A percentile compares a stretch with the other conserved stretches of the same genome.
phyloP scores from a whole-genome alignment of 1,284 basidiomycete species.

The Exsudoporus floridanus region DNA sequence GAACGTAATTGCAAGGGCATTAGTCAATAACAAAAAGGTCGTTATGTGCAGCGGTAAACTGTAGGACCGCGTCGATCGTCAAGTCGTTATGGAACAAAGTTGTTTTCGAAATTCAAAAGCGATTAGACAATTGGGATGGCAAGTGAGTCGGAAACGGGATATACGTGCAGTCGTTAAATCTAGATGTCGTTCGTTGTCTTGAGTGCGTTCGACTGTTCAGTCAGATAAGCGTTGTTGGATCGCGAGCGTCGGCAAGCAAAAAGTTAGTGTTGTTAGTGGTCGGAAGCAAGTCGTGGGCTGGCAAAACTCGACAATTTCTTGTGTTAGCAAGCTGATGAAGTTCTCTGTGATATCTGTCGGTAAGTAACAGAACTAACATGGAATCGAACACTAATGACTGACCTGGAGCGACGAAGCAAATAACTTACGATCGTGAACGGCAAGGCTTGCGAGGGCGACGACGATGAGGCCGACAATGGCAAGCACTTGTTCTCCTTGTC shows the following conservation, averaged over 20 bases:
- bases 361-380: background rate
- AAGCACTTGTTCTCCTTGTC: constrained; percentile 19
- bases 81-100: constrained; percentile 25
- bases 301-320: constrained; percentile 22
- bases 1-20: constrained; percentile 36
- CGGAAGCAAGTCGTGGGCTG: constrained; percentile 25
- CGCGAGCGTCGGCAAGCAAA: constrained; percentile 10
- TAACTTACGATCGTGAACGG: constrained; percentile 29
- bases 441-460: constrained; percentile 23
- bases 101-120: constrained; percentile 15
- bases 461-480: constrained; percentile 19
- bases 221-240: constrained; percentile 17
- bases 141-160: background rate
- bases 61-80: constrained; percentile 24
- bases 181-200: constrained; percentile 23
- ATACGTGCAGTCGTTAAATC: constrained; percentile 25
- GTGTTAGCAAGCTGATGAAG: constrained; percentile 19
- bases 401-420: constrained; percentile 24
- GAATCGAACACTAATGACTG: constrained; percentile 2
- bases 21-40: constrained; percentile 19
- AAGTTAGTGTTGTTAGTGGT: constrained; percentile 15
- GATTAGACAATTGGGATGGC: constrained; percentile 9
- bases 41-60: constrained; percentile 27
- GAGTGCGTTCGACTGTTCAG: constrained; percentile 14
- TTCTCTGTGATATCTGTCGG: constrained; percentile 7